Evolutionary conservation across 495 filamentous ascomycete species (phyloP).

Genomic region (Annulohypoxylon maeteangense): DNA sequence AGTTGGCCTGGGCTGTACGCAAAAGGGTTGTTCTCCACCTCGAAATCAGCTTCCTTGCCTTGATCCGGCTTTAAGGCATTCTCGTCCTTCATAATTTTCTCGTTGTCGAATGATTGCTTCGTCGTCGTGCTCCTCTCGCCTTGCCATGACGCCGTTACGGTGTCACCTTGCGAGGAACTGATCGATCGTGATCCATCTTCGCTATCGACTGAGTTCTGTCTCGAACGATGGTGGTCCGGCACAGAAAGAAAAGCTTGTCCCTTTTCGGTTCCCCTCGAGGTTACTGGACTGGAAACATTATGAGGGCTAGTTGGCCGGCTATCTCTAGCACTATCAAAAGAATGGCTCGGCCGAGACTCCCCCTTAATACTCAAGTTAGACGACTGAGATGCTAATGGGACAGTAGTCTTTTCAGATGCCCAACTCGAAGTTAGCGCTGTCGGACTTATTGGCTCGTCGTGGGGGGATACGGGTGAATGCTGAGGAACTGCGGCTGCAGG

Average conservation of each 20-base stretch:
- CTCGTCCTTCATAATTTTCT: slow-evolving; percentile 61
- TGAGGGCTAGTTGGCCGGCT: slow-evolving; percentile 89
- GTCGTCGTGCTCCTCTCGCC: slow-evolving; percentile 53
- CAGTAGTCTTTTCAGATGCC: slow-evolving; percentile 56
- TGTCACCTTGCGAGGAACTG: slow-evolving; percentile 57
- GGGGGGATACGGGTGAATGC: slow-evolving; percentile 58
- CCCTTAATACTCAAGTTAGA: slow-evolving; percentile 39
- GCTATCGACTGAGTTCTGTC: slow-evolving; percentile 66
- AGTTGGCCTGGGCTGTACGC: slow-evolving; percentile 76
- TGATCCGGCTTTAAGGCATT: slow-evolving; percentile 73
- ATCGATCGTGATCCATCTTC: slow-evolving; percentile 61
- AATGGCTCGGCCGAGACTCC: slow-evolving; percentile 68
- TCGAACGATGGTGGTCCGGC: slow-evolving; percentile 57
- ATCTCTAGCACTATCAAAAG: slow-evolving; percentile 75
- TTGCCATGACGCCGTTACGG: slow-evolving; percentile 49
- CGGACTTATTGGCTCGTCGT: slow-evolving; percentile 57
- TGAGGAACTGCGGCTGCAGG: slow-evolving; percentile 48
- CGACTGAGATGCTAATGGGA: slow-evolving; percentile 51
- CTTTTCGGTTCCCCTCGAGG: slow-evolving; percentile 57
- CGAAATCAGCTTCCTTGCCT: slow-evolving; percentile 71
- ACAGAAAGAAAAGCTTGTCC: slow-evolving; percentile 61
- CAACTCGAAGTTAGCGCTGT: slow-evolving; percentile 58
- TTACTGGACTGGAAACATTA: slow-evolving; percentile 80
- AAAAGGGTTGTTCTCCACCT: slow-evolving; percentile 74
- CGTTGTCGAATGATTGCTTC: slow-evolving; percentile 52